Evolutionary conservation across 768 basidiomycete genomes (phyloP), one percentile per base, ranked within the genome.

Genomic region (Boletus coccyginus): DNA sequence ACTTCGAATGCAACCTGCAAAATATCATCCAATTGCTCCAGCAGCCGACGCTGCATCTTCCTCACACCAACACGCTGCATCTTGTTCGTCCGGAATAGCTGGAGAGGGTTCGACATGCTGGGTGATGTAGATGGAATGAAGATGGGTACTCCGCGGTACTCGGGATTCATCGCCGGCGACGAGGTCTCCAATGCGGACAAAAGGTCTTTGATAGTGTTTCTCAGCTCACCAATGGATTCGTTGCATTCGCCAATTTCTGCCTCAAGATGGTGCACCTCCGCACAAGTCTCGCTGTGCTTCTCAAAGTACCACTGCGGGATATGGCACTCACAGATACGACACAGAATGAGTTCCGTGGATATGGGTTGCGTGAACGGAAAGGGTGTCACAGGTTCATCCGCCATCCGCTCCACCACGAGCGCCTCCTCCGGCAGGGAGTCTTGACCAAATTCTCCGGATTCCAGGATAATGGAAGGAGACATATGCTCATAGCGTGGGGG

Each of bases 291-390:
- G 81, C 94, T 98, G 77, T 99, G 97, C 77, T 98, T 98, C 77
- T 98, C 97, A 70, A 99, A 99, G 77, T 94, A 99, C 97, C 97
- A 99, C 58, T 96, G 91, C 3, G 96, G 95, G 55, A 98, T 90
- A 62, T 90, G 87, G 67, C 90, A 86, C 74, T 99, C 97, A 78
- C 97, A 99, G 59, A 99, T 99, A 32, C 97, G 90, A 75, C 97
- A 98, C 21, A 99, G 80, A 49, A 98, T 91, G 31, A 82, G 86
- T 57, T 91, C 85, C 27, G 82, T 85, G 66, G 86, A 88, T 73
- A 98, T 88, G 24, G 88, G 85, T 21, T 85, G 82, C 43, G 78
- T 77, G 70, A 88, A 86, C 9, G 92, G 88, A 71, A 95, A 90
- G 4, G 87, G 85, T 3, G 84, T 85, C 41, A 78, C 70, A 11